These are phyloP conservation scores for Delitschia confertaspora DNA, from an alignment of 495 filamentous ascomycete genomes.

Conservation along the genomic window DNA sequence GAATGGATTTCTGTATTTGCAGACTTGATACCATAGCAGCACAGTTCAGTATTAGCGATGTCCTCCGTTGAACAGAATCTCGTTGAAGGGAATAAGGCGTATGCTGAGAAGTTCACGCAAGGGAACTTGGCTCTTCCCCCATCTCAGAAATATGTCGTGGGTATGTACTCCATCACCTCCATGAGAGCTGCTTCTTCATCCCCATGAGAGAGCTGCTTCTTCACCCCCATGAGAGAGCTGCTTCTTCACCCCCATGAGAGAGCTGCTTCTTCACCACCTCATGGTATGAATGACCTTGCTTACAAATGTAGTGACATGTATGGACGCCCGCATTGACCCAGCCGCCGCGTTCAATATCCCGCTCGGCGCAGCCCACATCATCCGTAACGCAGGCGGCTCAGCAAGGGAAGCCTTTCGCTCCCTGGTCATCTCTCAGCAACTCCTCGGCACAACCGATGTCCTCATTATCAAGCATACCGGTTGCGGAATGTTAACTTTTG, in stretches of 20 bases:
- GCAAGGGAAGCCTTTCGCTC: slow-evolving; percentile 61
- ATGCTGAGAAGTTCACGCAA: slow-evolving; percentile 53
- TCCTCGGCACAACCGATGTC: slow-evolving; percentile 71
- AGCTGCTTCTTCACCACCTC: too few relatives aligned
- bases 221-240: too few relatives aligned
- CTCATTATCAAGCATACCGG: slow-evolving; percentile 70
- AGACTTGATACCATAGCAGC: slow-evolving; percentile 1
- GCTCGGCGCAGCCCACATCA: slow-evolving; percentile 71
- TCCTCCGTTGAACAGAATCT: slow-evolving; percentile 47
- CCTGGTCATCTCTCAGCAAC: slow-evolving; percentile 71
- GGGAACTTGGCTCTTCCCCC: slow-evolving; percentile 64
- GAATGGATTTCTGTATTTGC: too few relatives aligned
- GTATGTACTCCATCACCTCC: slow-evolving; percentile 29
- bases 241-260: too few relatives aligned
- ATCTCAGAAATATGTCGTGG: slow-evolving; percentile 55
- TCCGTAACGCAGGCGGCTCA: slow-evolving; percentile 67
- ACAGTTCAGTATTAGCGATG: slow-evolving; percentile 22
- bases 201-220: too few relatives aligned
- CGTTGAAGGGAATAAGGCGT: slow-evolving; percentile 48
- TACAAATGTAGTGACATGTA: slow-evolving; percentile 77
- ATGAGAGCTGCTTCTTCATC: not conserved
- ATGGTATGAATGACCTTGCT: too few relatives aligned
- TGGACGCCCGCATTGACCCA: slow-evolving; percentile 76
- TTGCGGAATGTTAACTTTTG: slow-evolving; percentile 78
- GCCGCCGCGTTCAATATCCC: slow-evolving; percentile 61